Base-by-base conservation (phyloP, 352 stramenopile genomes). In the Phytophthora fragariaefolia region DNA sequence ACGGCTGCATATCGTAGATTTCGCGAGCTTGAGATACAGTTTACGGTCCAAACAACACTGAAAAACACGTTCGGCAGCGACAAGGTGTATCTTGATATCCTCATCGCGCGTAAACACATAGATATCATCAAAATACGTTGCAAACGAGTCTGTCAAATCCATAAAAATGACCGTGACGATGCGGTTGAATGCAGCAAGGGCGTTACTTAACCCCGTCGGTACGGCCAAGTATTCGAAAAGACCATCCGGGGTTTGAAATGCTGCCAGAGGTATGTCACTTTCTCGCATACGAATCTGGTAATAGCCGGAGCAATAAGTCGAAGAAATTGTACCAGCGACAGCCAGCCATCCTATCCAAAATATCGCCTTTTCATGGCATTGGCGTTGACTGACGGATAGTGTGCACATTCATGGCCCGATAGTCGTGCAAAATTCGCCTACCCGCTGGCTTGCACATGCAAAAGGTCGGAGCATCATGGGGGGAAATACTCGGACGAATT, bases 1-100 rank as follows among this genome's bases (percentile, higher is more conserved):
- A 7, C 34, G 34, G 10, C 51, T 58, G 23, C 30, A 58, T 9
- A 58, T 58, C 17, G 51, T 58, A 12, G 52, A 59, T 51, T 59
- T 59, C 4, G 38, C 12, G 6, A 51, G 24, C 13, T 59, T 59
- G 18, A 59, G 24, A 27, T 59, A 59, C 2, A 51, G 5, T 51
- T 49, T 26, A 4, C 42, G 22, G 6, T 59, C 38, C 6, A 59
- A 27, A 38, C 52, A 55, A 20, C 36, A 5, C 26, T 51, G 52
- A 38, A 59, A 59, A 4, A 59, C 52, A 2, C 22, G 38, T 42
- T 59, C 17, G 1, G 40, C 52, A 23, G 38, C 38, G 15, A 27
- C 9, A 6, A 50, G 9, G 28, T 59, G 52, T 1, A 38, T 17
- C 6, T 43, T 42, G 27, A 59, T 28, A 24, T 42, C 52, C 18